Evolutionary conservation across 2,329 filamentous ascomycete species (phyloP).

Genomic region (Colletotrichum sp.): DNA sequence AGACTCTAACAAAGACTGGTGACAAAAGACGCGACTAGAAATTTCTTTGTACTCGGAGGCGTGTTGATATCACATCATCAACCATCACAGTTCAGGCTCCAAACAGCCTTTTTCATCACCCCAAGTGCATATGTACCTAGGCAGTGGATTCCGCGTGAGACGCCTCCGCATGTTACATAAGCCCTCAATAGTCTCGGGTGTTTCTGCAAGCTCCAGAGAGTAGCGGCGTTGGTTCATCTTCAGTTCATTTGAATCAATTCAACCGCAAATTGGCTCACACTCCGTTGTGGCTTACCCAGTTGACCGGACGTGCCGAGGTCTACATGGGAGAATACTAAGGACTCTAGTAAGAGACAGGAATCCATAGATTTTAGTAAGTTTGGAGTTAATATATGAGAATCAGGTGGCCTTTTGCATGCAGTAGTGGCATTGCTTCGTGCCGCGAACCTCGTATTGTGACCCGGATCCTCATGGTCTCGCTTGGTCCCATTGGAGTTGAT

Average conservation of each 20-base stretch:
- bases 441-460: background rate
- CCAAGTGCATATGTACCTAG: background rate
- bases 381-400: background rate
- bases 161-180: background rate
- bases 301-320: background rate
- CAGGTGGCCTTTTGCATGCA: background rate
- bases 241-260: constrained; percentile 47
- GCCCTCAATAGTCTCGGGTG: background rate
- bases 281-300: background rate
- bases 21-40: background rate
- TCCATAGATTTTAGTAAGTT: background rate
- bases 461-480: background rate
- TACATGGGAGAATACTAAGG: background rate
- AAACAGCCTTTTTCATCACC: background rate
- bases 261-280: constrained; percentile 41
- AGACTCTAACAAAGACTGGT: background rate
- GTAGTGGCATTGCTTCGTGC: background rate
- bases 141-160: background rate
- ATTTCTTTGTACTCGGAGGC: background rate
- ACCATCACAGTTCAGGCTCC: background rate
- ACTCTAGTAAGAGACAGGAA: background rate
- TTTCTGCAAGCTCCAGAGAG: background rate
- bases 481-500: background rate
- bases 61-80: background rate
- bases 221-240: constrained; percentile 37